Percentiles rank a stretch among this genome's conserved stretches.
Evolutionary conservation across 768 basidiomycete species (phyloP).

Genomic region (Suillus fuscotomentosus): DNA sequence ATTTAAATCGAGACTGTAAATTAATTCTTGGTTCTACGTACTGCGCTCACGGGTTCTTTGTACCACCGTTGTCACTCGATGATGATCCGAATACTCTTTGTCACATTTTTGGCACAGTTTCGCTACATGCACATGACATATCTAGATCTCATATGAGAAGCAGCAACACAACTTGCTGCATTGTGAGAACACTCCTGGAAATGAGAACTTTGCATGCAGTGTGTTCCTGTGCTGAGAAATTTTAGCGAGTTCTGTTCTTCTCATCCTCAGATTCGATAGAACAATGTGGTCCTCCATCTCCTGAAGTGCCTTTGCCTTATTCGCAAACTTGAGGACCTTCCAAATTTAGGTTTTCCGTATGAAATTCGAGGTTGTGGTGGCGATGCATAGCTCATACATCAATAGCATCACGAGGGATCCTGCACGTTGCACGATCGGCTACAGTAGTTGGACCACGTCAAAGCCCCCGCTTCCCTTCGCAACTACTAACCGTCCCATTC

Average conservation of each 20-base stretch:
- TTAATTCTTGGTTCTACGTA: not conserved
- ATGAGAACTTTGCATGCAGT: not conserved
- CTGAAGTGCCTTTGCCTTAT: not conserved
- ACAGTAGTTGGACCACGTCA: conserved; percentile 23
- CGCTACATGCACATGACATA: not conserved
- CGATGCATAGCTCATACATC: not conserved
- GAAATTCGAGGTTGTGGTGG: not conserved
- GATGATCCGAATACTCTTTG: not conserved
- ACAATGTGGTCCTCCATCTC: not conserved
- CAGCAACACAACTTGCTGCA: not conserved
- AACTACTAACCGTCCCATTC: conserved; percentile 31
- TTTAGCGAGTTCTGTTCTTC: not conserved
- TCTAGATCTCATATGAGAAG: not conserved
- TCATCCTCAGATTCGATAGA: not conserved
- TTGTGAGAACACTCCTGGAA: not conserved
- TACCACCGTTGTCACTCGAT: not conserved
- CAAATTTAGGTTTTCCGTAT: not conserved
- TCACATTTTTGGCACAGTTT: not conserved
- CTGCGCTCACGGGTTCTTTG: not conserved
- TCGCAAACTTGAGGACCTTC: not conserved
- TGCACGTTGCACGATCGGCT: not conserved
- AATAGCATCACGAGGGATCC: not conserved
- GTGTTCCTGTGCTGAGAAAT: not conserved
- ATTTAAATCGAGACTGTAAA: not conserved
- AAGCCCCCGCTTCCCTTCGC: conserved; percentile 24